Evolutionary conservation across 2,329 filamentous ascomycete species (phyloP).

Genomic region (Orbilia ellipsospora): DNA sequence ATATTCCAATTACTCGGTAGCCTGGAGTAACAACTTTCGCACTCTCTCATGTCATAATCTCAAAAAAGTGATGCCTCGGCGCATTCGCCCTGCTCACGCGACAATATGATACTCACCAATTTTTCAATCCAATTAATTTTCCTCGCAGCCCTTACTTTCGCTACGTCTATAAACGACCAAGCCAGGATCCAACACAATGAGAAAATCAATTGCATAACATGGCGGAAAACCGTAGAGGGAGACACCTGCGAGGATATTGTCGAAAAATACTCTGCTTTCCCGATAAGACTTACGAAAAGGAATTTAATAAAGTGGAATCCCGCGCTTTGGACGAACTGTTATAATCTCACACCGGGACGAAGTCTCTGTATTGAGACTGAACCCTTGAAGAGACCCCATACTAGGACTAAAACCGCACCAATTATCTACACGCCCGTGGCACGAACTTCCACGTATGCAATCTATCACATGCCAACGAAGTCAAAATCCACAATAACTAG

Average conservation of each 20-base stretch:
- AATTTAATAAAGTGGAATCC: slow-evolving; percentile 38
- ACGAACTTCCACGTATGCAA: too few relatives aligned
- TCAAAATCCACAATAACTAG: too few relatives aligned
- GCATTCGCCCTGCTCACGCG: too few relatives aligned
- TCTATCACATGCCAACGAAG: too few relatives aligned
- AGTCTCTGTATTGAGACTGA: slow-evolving; percentile 13
- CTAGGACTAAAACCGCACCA: too few relatives aligned
- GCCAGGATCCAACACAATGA: slow-evolving; percentile 13
- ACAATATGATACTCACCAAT: too few relatives aligned
- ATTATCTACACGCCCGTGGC: too few relatives aligned
- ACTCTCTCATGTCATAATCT: too few relatives aligned
- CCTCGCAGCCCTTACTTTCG: slow-evolving; percentile 9
- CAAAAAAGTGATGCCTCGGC: too few relatives aligned
- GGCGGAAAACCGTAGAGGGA: slow-evolving; percentile 7
- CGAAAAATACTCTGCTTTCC: slow-evolving; percentile 10
- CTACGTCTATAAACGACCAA: slow-evolving; percentile 7
- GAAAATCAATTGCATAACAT: slow-evolving; percentile 22
- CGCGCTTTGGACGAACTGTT: slow-evolving; percentile 11
- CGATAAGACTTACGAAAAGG: slow-evolving; percentile 20
- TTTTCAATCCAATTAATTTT: neutral
- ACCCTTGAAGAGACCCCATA: neutral
- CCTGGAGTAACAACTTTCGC: too few relatives aligned
- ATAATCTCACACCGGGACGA: slow-evolving; percentile 6
- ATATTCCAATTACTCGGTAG: too few relatives aligned
- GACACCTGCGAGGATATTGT: slow-evolving; percentile 39